Base-by-base conservation (phyloP, 371 early-diverging fungal species). In the Furculomyces boomerangus region DNA sequence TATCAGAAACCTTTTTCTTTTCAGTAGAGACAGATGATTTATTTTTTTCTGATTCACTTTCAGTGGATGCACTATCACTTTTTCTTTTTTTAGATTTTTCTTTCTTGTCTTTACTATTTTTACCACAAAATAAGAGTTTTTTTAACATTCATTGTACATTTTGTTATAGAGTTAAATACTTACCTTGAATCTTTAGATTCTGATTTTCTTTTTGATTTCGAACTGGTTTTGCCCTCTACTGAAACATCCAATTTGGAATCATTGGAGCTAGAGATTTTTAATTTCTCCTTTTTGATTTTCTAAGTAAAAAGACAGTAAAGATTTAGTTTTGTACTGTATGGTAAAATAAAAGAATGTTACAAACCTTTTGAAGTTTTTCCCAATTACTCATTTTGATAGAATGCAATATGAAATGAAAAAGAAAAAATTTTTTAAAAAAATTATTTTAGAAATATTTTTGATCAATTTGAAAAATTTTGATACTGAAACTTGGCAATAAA, bases 141-240 rank as follows among this genome's bases (percentile, higher is more conserved):
- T 48, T 61, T 57, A 47, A 20, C 29, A 8, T 27, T 40, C 43
- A 24, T n/a, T 27, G 16, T 28, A 32, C 22, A 40, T 20, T 28
- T 51, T 46, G 35, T 53, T 61, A 20, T 56, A 57, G 63, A 57
- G 3, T 63, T 63, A 41, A 59, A 57, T 16, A 63, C 66, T 13
- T 62, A 52, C 30, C 63, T 60, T 24, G 57, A 59, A 1, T 58
- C 57, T 14, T 52, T 37, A 26, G 31, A 47, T 0, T 32, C 53
- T 18, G 18, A 18, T 2, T 46, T 30, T 3, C 20, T 50, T 25
- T 24, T 24, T 13, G 14, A 3, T 2, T 31, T 58, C 7, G 28
- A 13, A 43, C 14, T 25, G 25, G 27, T 35, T 53, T 51, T 41
- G 28, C 53, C 50, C 18, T 18, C 24, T 43, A 50, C 54, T 55